Percentiles rank a stretch among this genome's conserved stretches.
Conservation (phyloP, 768 basidiomycete genomes). For the Lactarius vividus region DNA sequence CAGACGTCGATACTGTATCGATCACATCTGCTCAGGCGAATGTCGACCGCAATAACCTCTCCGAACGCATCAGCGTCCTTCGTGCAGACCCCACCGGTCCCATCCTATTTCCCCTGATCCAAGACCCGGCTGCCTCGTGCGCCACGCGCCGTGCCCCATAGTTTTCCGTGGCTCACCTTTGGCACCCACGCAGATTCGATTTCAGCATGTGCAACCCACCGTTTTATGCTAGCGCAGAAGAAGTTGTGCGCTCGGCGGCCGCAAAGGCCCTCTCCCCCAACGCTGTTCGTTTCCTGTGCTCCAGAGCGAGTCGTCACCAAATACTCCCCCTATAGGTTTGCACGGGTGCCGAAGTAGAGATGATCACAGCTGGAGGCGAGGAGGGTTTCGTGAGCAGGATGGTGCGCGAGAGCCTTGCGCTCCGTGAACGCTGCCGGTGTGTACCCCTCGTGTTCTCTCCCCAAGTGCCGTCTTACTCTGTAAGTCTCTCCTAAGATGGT, state of each 20-base stretch:
- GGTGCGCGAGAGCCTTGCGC: conserved; percentile 64
- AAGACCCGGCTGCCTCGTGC: conserved; percentile 11
- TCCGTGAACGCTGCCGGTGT: conserved; percentile 58
- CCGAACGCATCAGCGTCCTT: conserved; percentile 49
- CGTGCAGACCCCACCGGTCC: conserved; percentile 37
- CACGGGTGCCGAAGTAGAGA: conserved; percentile 83
- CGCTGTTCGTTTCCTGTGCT: conserved; percentile 50
- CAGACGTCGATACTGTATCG: conserved; percentile 74
- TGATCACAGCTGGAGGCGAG: conserved; percentile 90
- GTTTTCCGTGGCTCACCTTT: not conserved
- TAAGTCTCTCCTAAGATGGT: conserved; percentile 64
- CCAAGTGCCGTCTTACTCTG: not conserved
- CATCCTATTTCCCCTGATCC: conserved; percentile 47
- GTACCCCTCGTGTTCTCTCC: conserved; percentile 20
- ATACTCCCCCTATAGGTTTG: conserved; percentile 53
- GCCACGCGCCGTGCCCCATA: not conserved
- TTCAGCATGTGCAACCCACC: conserved; percentile 98
- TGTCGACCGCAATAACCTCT: conserved; percentile 54
- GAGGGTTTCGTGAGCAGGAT: conserved; percentile 71
- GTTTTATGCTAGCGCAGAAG: conserved; percentile 78
- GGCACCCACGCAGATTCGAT: conserved; percentile 45
- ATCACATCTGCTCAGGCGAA: conserved; percentile 54
- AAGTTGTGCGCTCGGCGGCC: conserved; percentile 56
- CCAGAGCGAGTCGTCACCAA: not conserved
- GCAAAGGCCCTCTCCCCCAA: conserved; percentile 65